Base-by-base conservation (phyloP, 2,329 filamentous ascomycete species). In the Chaetomiaceae sp. region DNA sequence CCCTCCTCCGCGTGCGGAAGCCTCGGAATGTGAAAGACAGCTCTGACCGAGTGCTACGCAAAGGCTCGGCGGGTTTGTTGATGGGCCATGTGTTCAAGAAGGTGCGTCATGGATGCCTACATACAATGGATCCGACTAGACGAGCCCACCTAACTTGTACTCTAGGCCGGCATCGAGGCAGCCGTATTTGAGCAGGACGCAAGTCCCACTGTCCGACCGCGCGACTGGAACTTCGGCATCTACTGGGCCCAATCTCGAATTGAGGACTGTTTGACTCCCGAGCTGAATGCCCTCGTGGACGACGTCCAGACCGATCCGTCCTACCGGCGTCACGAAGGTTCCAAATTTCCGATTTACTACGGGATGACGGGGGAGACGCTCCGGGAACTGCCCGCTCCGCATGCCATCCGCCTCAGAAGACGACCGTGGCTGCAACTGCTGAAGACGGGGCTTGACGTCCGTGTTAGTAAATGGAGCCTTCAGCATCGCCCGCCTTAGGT, bases 181-280 rank as follows among this genome's bases (percentile, higher is more conserved):
- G 58, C 53, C n/a, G 56, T 62, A 12, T 64, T 62, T 39, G 61
- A 64, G 42, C 57, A 62, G 45, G 62, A 62, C 47, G 42, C 47
- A n/a, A 52, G 40, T 10, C 48, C 57, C 15, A 49, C 52, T 14
- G 45, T 56, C 17, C 56, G 62, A 12, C 56, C 57, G 6, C 51
- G 61, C 33, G 62, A 64, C 47, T 64, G 62, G 62, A 59, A 58
- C 40, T 61, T 62, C 39, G 61, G 60, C 19, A 57, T 63, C 29
- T 63, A 63, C 50, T 64, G 61, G 60, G 58, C 60, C 4, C 59
- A 62, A 47, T 59, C 56, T 14, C 53, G 56, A 14, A 58, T 64
- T 4, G 49, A 55, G 26, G 58, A 62, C n/a, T 62, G 58, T 40
- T 48, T 64, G 9, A 54, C 61, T 1, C 36, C 49, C 1, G 56